These are phyloP conservation scores for Helotiales sp. DNA, from an alignment of 2,329 filamentous ascomycete genomes.

Conservation along the genomic window DNA sequence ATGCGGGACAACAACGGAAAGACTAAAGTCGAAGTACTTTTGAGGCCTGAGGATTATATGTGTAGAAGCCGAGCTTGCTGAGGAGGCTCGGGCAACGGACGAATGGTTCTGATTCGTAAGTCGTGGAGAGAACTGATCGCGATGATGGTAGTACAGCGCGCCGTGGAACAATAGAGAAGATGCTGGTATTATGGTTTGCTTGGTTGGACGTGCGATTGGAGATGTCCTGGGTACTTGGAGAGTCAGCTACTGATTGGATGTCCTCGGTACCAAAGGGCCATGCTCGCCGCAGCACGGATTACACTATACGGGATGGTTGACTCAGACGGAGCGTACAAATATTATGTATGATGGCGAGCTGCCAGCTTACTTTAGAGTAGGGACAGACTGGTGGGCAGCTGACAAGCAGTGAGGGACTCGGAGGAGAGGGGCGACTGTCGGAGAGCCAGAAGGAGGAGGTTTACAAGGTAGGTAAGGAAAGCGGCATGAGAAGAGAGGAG, in stretches of 20 bases:
- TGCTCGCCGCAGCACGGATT: not conserved
- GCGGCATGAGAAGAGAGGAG: not conserved
- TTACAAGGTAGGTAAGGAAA: not conserved
- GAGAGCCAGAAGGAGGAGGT: not conserved
- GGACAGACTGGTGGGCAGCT: not conserved
- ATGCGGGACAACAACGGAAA: not conserved
- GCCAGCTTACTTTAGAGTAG: not conserved
- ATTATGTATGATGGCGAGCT: not conserved
- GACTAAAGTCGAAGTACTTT: not conserved
- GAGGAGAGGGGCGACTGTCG: not conserved
- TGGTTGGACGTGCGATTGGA: not conserved
- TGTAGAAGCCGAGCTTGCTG: not conserved
- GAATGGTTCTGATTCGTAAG: not conserved
- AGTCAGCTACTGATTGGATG: constrained; percentile 1
- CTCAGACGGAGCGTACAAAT: not conserved
- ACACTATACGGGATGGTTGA: not conserved
- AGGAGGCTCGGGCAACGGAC: not conserved
- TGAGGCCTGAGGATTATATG: not conserved
- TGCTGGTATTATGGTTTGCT: not conserved
- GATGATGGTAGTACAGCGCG: not conserved
- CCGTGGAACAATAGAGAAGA: not conserved
- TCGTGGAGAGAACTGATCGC: not conserved
- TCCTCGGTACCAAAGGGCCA: not conserved
- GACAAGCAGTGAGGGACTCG: not conserved
- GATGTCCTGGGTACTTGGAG: not conserved